Base-by-base conservation (phyloP, 257 asterid species). In the Rhazya stricta region DNA sequence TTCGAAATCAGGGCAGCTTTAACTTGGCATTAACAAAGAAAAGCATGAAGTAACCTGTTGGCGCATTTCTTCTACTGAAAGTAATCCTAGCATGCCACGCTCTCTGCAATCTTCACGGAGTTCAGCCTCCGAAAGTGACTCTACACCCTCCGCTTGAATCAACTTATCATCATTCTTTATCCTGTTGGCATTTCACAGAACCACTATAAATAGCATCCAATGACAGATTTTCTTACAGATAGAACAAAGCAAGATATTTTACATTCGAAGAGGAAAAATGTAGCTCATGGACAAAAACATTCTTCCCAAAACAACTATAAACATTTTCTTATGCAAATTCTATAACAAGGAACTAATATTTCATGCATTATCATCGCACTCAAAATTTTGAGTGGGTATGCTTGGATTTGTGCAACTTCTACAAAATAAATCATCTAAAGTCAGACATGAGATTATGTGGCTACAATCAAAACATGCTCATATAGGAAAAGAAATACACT, bases 31-130 rank as follows among this genome's bases (percentile, higher is more conserved):
- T 5, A n/a, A 36, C 46, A 27, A 12, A 39, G 5, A 30, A 5
- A 58, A 46, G 37, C 16, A 15, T 23, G 61, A 45, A 11, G n/a
- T 27, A 79, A 93, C 98, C 98, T 88, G 96, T 79, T 89, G 91
- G 37, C 96, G 97, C 98, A 93, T 93, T 84, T 93, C 98, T 76
- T 93, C 97, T 56, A 80, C 96, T 10, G 97, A 93, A 83, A 85
- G 79, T 73, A 80, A 87, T 73, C 91, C 95, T 72, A 93, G 86
- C 88, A 93, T 89, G 81, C 98, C 98, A 70, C 98, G 91, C 82
- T 93, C 98, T 81, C 96, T 83, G 78, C 98, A 93, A 79, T 89
- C 97, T 83, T 93, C 95, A 79, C 93, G 95, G 67, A 93, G 97
- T 84, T 93, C 98, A 78, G 96, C 91, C 76, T 93, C 98, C 75